Evolutionary conservation across 2,329 filamentous ascomycete species (phyloP), one percentile per base, ranked within the genome.

Genomic region (Neopestalotiopsis sp.): DNA sequence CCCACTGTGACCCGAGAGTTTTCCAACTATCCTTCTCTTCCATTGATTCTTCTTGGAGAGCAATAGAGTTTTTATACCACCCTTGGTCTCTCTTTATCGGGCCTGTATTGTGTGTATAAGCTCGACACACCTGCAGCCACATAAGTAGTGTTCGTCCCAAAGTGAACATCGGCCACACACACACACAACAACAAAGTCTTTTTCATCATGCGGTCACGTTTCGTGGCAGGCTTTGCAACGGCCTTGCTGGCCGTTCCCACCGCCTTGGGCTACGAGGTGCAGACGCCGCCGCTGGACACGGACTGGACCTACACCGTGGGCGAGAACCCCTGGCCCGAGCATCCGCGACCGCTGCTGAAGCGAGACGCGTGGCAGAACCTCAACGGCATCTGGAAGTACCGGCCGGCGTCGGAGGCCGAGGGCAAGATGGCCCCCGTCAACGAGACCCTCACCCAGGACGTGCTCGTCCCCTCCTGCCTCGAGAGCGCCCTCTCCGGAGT

Each of bases 301-400:
- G 80, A 83, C 9, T 89, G 86, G 86, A 89, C 87, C 1, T 77
- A 81, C 67, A 77, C 82, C 5, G 84, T 88, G 24, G 86, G 87
- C 42, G 86, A 80, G 1, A 78, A 85, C 53, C 86, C 87, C 0
- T 89, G 87, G 87, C 85, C 85, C 1, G 86, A 90, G 63, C 83
- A 90, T 71, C 88, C 88, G 10, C 84, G 88, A 0, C 88, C 88
- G 2, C 87, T 86, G 72, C 83, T 90, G 9, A 82, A 83, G 45
- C 85, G 88, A 4, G 79, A 86, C 4, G 73, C 79, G 5, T 90
- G 88, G 88, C 79, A 86, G 75, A 88, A 81, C 59, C 79, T 90
- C 5, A 89, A 90, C 68, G 88, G 88, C 0, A 83, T 90, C 4
- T 90, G 88, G 88, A 85, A 84, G 2, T 89, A 84, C 75, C 81